Conservation (phyloP, 345 rosid genomes). For the Viola odorata region DNA sequence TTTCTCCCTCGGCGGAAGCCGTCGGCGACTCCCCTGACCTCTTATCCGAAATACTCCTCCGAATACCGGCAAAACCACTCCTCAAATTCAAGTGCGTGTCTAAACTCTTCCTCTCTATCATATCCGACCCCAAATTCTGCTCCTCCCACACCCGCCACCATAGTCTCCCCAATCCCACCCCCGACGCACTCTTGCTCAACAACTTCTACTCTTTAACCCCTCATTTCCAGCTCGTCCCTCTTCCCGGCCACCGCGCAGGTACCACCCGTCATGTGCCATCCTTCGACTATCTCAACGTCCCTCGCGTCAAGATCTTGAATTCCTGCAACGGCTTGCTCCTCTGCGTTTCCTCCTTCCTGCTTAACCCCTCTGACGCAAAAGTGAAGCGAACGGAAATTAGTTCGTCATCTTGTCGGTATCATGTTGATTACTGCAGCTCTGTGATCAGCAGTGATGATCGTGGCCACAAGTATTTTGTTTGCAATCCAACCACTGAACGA, state of each 20-base stretch:
- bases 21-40: not conserved
- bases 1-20: not conserved
- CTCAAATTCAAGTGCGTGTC: not conserved
- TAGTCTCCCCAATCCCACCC: not conserved
- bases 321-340: conserved; percentile 5
- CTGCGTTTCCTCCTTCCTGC: not conserved
- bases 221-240: conserved; percentile 4
- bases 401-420: no score
- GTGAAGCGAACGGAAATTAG: not conserved
- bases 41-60: not conserved
- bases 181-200: conserved; percentile 5
- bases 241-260: not conserved
- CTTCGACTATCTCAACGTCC: conserved; percentile 10
- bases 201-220: conserved; percentile 1
- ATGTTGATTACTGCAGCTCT: not conserved
- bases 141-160: not conserved
- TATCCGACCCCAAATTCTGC: conserved; percentile 3
- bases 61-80: not conserved
- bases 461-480: not conserved
- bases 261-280: not conserved
- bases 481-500: not conserved
- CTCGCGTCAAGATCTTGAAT: conserved; percentile 10
- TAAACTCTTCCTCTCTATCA: not conserved
- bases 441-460: not conserved
- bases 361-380: not conserved